A percentile compares a stretch with the other conserved stretches of the same genome.
phyloP scores from a whole-genome alignment of 352 stramenopile genomes.

The Pythium brassicae region DNA sequence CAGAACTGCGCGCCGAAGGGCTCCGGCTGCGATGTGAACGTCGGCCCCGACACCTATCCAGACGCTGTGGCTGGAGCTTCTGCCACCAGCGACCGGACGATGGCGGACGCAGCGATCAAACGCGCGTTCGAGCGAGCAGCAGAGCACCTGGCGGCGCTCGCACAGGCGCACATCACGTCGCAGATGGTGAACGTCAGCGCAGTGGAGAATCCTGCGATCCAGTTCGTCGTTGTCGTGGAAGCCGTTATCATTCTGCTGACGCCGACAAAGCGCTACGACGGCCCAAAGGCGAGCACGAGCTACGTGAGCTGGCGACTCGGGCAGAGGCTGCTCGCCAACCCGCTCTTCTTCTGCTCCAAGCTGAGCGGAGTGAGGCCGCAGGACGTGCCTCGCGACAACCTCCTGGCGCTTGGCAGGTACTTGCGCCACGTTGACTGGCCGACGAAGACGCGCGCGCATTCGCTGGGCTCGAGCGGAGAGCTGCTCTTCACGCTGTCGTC shows the following conservation, averaged over 20 bases:
- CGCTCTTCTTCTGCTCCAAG: constrained; percentile 41
- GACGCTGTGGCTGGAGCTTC: background rate
- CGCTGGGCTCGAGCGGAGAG: constrained; percentile 15
- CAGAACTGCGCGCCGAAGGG: constrained; percentile 35
- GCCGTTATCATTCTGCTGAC: constrained; percentile 76
- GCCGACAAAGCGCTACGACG: constrained; percentile 56
- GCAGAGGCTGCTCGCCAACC: constrained; percentile 42
- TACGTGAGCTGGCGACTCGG: constrained; percentile 72
- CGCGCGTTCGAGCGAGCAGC: constrained; percentile 37
- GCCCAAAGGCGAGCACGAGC: constrained; percentile 35
- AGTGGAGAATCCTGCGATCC: constrained; percentile 6
- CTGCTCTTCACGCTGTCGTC: constrained; percentile 43
- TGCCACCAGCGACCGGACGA: constrained; percentile 4
- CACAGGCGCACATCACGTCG: background rate
- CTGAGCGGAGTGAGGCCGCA: constrained; percentile 39
- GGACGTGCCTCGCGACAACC: constrained; percentile 43
- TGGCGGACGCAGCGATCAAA: constrained; percentile 49
- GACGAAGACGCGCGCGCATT: constrained; percentile 21
- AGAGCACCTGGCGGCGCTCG: constrained; percentile 21
- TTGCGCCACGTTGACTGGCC: constrained; percentile 55
- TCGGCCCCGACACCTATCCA: constrained; percentile 2
- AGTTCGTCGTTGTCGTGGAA: constrained; percentile 74
- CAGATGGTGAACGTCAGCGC: constrained; percentile 32
- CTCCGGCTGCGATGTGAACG: background rate
- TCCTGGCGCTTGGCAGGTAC: constrained; percentile 51